Evolutionary conservation across 202 grass and related monocot species (phyloP).

Genomic region (Schoenoplectus tabernaemontani): DNA sequence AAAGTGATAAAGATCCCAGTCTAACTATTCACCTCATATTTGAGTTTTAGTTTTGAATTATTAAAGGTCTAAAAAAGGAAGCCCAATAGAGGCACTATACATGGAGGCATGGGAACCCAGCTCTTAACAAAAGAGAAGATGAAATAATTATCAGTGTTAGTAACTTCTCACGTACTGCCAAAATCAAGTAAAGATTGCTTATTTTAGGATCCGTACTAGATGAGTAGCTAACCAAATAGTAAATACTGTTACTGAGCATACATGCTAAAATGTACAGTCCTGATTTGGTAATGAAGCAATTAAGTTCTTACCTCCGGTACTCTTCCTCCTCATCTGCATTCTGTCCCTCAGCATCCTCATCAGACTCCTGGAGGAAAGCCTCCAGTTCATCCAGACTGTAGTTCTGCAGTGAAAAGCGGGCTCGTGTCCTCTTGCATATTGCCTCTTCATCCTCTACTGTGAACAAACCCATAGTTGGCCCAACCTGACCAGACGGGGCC

Average conservation of each 20-base stretch:
- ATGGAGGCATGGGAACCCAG: background rate
- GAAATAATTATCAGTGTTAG: background rate
- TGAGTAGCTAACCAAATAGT: background rate
- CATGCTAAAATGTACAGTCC: background rate
- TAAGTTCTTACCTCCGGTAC: conserved; percentile 27
- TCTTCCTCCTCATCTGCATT: conserved; percentile 96
- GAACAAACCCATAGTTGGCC: background rate
- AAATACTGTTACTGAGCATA: background rate
- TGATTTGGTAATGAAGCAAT: background rate
- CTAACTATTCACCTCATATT: too few species aligned
- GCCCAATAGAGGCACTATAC: background rate
- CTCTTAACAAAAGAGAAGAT: background rate
- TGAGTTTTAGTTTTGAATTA: background rate
- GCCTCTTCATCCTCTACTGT: conserved; percentile 56
- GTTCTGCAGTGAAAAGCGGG: conserved; percentile 55
- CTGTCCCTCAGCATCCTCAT: conserved; percentile 57
- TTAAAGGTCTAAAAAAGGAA: background rate
- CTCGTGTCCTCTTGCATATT: conserved; percentile 61
- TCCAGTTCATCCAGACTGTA: conserved; percentile 80
- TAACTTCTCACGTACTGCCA: background rate
- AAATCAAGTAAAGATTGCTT: background rate
- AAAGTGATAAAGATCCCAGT: background rate
- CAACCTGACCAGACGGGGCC: conserved; percentile 1
- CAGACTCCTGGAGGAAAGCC: conserved; percentile 88
- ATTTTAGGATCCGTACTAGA: background rate